Evolutionary conservation across 2,329 filamentous ascomycete species (phyloP).

Genomic region (Colletotrichum costaricense): DNA sequence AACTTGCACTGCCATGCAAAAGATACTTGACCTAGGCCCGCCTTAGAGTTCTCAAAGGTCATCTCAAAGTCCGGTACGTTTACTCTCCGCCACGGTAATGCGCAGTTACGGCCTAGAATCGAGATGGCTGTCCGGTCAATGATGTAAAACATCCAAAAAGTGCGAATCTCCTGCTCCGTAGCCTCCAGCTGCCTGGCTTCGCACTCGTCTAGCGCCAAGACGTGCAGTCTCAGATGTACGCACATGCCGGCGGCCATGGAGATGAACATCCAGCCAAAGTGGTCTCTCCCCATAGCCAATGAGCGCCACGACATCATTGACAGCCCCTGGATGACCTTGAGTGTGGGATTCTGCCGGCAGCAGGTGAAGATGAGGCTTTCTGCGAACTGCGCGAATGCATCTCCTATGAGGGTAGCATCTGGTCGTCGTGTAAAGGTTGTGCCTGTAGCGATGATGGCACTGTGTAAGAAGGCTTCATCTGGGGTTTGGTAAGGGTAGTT

Average conservation of each 20-base stretch:
- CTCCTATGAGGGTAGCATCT: conserved; percentile 17
- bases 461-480: conserved; percentile 33
- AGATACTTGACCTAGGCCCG: conserved; percentile 28
- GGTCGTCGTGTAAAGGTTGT: conserved; percentile 24
- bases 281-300: conserved; percentile 34
- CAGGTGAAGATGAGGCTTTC: conserved; percentile 33
- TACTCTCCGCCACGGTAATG: conserved; percentile 34
- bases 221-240: conserved; percentile 35
- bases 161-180: conserved; percentile 31
- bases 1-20: conserved; percentile 37
- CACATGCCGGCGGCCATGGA: conserved; percentile 37
- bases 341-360: conserved; percentile 29
- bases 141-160: conserved; percentile 38
- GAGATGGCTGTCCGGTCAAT: conserved; percentile 37
- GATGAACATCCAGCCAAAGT: conserved; percentile 37
- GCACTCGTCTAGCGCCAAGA: conserved; percentile 34
- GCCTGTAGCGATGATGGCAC: conserved; percentile 30
- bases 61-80: conserved; percentile 35
- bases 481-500: conserved; percentile 29
- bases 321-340: conserved; percentile 35
- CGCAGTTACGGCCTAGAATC: conserved; percentile 35
- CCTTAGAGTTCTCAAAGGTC: conserved; percentile 22
- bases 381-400: conserved; percentile 33
- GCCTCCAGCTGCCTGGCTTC: conserved; percentile 32
- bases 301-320: conserved; percentile 37